Evolutionary conservation across 176 grass and related monocot species (phyloP).

Genomic region (Hordeum marinum): DNA sequence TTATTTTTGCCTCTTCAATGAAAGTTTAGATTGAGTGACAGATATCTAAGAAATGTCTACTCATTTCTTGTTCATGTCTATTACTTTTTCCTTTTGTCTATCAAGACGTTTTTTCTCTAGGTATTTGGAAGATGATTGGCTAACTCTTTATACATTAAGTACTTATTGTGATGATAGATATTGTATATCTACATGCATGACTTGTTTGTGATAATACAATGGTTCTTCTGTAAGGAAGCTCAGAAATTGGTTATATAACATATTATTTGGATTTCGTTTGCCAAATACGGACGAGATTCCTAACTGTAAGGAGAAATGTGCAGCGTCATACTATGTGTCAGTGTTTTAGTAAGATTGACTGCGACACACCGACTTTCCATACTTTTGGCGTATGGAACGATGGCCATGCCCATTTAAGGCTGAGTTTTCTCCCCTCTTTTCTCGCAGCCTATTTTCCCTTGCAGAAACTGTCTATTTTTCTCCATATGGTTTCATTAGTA

Average conservation of each 20-base stretch:
- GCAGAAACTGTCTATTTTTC: background rate
- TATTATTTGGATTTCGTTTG: background rate
- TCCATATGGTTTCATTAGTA: conserved; percentile 11
- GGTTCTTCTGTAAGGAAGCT: background rate
- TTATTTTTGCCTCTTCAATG: background rate
- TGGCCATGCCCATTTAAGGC: background rate
- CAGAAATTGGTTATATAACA: background rate
- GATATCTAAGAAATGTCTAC: background rate
- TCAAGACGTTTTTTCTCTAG: background rate
- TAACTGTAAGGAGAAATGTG: background rate
- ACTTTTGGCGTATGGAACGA: background rate
- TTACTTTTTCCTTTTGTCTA: background rate
- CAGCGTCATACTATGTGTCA: background rate
- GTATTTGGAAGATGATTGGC: background rate
- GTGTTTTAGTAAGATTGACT: background rate
- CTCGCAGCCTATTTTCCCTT: background rate
- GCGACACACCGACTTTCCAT: background rate
- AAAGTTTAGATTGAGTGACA: background rate
- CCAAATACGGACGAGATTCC: background rate
- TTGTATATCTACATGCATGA: background rate
- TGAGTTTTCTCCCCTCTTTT: background rate
- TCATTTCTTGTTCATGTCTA: background rate
- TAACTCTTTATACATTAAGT: background rate
- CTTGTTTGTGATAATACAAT: background rate
- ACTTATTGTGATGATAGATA: background rate